Evolutionary conservation across 805 yeast genomes (phyloP).

Genomic region (Cyberlindnera veronae): DNA sequence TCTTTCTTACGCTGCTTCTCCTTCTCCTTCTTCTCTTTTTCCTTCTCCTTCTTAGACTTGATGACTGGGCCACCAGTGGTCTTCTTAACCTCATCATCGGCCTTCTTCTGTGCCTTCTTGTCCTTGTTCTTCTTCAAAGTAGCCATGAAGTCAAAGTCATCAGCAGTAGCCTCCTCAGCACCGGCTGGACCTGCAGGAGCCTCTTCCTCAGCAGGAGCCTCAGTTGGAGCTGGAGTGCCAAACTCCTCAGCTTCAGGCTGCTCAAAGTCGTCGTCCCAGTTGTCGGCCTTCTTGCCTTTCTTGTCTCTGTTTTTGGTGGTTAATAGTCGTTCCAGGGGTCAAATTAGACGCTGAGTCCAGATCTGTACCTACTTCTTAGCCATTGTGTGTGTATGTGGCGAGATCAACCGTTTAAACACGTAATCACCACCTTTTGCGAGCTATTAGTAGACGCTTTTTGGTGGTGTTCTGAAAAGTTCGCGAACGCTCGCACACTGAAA

Average conservation of each 20-base stretch:
- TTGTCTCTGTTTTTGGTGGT: slow-evolving; percentile 41
- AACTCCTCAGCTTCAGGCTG: slow-evolving; percentile 51
- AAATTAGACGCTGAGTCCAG: background rate
- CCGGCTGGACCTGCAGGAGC: slow-evolving; percentile 28
- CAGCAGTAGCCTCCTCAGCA: slow-evolving; percentile 33
- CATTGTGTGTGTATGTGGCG: slow-evolving; percentile 10
- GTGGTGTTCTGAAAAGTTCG: too few species aligned
- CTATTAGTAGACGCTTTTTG: too few species aligned
- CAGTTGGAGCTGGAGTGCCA: slow-evolving; percentile 26
- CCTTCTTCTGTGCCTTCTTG: slow-evolving; percentile 67
- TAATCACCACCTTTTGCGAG: too few species aligned
- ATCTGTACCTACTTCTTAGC: slow-evolving; percentile 18
- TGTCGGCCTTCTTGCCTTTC: slow-evolving; percentile 64
- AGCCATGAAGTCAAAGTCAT: slow-evolving; percentile 69
- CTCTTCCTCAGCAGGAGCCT: slow-evolving; percentile 29
- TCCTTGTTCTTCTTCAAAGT: slow-evolving; percentile 77
- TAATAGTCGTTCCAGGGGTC: background rate
- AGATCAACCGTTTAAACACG: too few species aligned
- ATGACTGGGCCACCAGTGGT: slow-evolving; percentile 61
- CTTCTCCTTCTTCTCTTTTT: slow-evolving; percentile 90
- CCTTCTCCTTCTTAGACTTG: slow-evolving; percentile 90
- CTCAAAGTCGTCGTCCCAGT: slow-evolving; percentile 62
- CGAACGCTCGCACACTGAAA: too few species aligned
- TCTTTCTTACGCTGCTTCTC: slow-evolving; percentile 91
- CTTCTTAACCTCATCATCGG: slow-evolving; percentile 42